Base-by-base conservation (phyloP, 1,284 basidiomycete genomes). In the Apiotrichum gamsii region DNA sequence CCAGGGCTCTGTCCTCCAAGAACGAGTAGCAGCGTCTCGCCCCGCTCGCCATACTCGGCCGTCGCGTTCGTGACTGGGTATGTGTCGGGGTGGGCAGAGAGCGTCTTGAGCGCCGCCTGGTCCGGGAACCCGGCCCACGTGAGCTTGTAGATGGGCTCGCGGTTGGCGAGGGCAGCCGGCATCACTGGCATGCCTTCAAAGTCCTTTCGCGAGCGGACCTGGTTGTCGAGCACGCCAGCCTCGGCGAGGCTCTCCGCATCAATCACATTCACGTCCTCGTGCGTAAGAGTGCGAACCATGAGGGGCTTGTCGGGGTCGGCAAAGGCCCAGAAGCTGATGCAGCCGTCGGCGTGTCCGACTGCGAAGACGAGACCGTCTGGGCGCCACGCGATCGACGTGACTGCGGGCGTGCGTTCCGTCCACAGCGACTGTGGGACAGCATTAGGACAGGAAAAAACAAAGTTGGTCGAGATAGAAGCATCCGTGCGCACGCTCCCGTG, bases 61-160 rank as follows among this genome's bases (percentile, higher is more conserved):
- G 69, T 67, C 13, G 65, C 67, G 25, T 63, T 63, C 8, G 64
- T 61, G 13, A 70, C 45, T 2, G 63, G 62, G 34, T 67, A 59
- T 3, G 52, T 51, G 3, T 60, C 51, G 14, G 60, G 52, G 34
- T 62, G 59, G 0, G 65, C 54, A 4, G 65, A 52, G 3, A 72
- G 40, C 14, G 58, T 53, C n/a, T 61, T 59, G 42, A 74, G 45
- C 9, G 55, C 53, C 1, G 66, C 49, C 19, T 70, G 64, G 41
- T 83, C 81, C 0, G 82, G 75, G 66, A 84, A 88, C 1, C 79
- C 77, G 45, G 82, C 84, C 91, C 91, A 95, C 0, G 84, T 75
- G 5, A 95, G 76, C 67, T 89, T 90, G 77, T 88, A 93, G 36
- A 96, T 82, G 1, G 90, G 88, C 65, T 94, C 90, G 52, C 82